Base-by-base conservation (phyloP, 371 early-diverging fungal species). In the Batrachochytrium dendrobatidis region DNA sequence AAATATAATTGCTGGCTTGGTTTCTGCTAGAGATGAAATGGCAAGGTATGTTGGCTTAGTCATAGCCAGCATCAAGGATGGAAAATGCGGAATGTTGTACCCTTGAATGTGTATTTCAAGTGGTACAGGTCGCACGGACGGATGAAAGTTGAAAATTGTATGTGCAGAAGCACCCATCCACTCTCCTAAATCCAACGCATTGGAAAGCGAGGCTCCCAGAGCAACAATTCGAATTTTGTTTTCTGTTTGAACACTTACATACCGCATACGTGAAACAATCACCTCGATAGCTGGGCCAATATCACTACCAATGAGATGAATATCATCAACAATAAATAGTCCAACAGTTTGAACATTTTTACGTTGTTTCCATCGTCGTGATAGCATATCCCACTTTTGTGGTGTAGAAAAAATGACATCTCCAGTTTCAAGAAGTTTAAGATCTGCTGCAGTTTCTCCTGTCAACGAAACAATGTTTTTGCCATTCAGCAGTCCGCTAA, bases 341-440 rank as follows among this genome's bases (percentile, higher is more conserved):
- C 86, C 84, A 1, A 96, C 80, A 0, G 83, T 87, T 61, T 94
- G 92, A 18, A 98, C 91, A 46, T 86, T 86, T 76, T 88, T 86
- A 51, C 97, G 82, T 76, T 89, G 90, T 64, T 89, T 88, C 91
- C 98, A 94, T 60, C 93, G 84, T 29, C 99, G 81, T 17, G 98
- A 95, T 24, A 97, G 71, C 56, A 89, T 86, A 76, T 99, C 99
- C 95, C 99, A 99, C 66, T 96, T 89, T n/a, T 84, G 81, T 29
- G 99, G 99, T 3, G 99, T 99, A 35, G 90, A 80, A 39, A 97
- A 76, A 28, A 99, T 85, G 10, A 99, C 74, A 73, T 95, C 88
- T 31, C 90, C 90, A 32, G 83, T 82, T 63, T 90, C 90, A 31
- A 98, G 55, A 7, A 91, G 76, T 66, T 90, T 88, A 62, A 91